A percentile compares a stretch with the other conserved stretches of the same genome.
Evolutionary conservation across 306 rosid genomes (phyloP).

Genomic region (Prunus mira): DNA sequence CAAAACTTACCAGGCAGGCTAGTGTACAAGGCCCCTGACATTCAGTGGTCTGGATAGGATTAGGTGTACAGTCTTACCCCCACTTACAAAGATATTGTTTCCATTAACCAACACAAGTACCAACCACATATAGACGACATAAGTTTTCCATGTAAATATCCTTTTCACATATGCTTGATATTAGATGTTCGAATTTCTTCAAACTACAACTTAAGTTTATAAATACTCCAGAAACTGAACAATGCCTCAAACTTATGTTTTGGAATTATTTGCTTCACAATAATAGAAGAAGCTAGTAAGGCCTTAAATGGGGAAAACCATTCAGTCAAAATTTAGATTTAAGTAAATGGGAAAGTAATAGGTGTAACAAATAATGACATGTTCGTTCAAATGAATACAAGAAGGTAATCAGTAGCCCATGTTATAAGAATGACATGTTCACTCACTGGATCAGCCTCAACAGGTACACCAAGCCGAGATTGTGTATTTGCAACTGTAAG

Average conservation of each 20-base stretch:
- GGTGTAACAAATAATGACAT: neutral
- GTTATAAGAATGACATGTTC: neutral
- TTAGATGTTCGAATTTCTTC: neutral
- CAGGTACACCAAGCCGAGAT: conserved; percentile 64
- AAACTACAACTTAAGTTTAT: neutral
- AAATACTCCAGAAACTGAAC: neutral
- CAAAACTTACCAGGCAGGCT: neutral
- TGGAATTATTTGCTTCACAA: neutral
- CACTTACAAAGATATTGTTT: neutral
- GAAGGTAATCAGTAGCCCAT: conserved; percentile 10
- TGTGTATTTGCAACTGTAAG: conserved; percentile 89
- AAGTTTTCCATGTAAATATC: neutral
- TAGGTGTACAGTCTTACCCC: neutral
- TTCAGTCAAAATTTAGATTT: neutral
- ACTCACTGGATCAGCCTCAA: conserved; percentile 76
- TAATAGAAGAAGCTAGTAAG: neutral
- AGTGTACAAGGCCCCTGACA: neutral
- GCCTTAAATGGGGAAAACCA: neutral
- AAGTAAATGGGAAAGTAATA: neutral
- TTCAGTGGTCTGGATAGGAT: neutral
- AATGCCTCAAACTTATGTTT: neutral
- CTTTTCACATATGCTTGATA: neutral
- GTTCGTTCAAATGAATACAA: conserved; percentile 3
- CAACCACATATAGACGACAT: too few relatives aligned
- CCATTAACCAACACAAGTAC: neutral